Conservation (phyloP, 2,329 filamentous ascomycete genomes). For the Fusarium musae region DNA sequence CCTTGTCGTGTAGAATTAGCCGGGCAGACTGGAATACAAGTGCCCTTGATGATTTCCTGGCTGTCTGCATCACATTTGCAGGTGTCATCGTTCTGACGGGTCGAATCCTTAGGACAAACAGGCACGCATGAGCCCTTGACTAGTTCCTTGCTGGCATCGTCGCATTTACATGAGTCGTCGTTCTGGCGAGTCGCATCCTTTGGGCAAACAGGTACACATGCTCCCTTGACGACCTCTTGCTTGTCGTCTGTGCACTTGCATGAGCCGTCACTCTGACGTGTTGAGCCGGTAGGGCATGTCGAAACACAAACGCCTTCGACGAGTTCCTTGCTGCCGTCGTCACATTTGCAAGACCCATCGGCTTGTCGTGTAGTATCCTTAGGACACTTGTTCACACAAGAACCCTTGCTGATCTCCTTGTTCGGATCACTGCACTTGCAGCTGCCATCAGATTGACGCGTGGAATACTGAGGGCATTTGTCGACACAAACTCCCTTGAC, state of each 20-base stretch:
- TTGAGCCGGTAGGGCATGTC: fast-evolving
- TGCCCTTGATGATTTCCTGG: not conserved
- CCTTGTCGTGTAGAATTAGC: not conserved
- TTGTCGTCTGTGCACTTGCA: not conserved
- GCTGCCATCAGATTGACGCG: not conserved
- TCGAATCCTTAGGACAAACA: not conserved
- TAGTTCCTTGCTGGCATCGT: not conserved
- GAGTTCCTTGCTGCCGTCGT: fast-evolving
- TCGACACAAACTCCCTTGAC: no score
- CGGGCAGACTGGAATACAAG: not conserved
- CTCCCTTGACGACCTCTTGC: not conserved
- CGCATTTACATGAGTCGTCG: not conserved
- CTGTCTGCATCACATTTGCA: not conserved
- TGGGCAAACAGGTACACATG: not conserved
- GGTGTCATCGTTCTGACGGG: not conserved
- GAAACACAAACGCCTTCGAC: not conserved
- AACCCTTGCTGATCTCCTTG: not conserved
- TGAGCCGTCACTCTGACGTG: fast-evolving
- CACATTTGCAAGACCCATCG: not conserved
- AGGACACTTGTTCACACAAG: not conserved
- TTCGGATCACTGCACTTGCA: not conserved
- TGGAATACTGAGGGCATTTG: no score
- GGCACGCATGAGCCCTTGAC: not conserved
- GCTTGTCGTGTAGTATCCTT: not conserved
- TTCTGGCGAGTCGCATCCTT: not conserved